A percentile compares a stretch with the other conserved stretches of the same genome.
Evolutionary conservation across 2,329 filamentous ascomycete species (phyloP).

Genomic region (Fusarium udum): DNA sequence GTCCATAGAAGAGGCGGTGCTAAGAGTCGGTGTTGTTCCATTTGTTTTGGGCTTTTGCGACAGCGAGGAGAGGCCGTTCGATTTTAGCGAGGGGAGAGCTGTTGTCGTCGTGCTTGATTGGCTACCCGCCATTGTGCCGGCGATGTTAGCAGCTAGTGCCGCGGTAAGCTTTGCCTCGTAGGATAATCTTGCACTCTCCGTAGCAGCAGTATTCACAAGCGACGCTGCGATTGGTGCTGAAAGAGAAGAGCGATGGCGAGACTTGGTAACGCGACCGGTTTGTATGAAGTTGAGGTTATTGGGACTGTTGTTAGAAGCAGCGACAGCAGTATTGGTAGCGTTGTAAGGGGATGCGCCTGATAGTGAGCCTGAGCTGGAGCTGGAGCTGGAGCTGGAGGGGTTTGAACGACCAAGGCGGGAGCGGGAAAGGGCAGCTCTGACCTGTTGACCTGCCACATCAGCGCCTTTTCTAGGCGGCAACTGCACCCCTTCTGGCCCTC

Average conservation of each 20-base stretch:
- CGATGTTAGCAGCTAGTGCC: conserved; percentile 22
- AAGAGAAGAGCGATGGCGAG: conserved; percentile 34
- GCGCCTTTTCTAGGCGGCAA: conserved; percentile 34
- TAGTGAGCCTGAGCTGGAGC: conserved; percentile 6
- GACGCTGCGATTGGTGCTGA: conserved; percentile 35
- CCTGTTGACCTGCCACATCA: conserved; percentile 34
- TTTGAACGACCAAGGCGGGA: conserved; percentile 30
- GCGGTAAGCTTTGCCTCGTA: conserved; percentile 35
- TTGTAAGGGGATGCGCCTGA: conserved; percentile 29
- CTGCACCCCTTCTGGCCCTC: conserved; percentile 23
- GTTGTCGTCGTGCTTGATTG: conserved; percentile 28
- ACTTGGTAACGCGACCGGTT: conserved; percentile 42
- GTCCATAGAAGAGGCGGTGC: conserved; percentile 35
- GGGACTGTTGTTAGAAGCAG: neutral
- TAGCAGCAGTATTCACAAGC: conserved; percentile 32
- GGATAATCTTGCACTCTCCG: conserved; percentile 34
- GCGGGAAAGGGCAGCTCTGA: conserved; percentile 35
- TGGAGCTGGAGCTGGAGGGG: conserved; percentile 18
- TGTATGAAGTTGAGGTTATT: conserved; percentile 32
- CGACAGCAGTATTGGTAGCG: conserved; percentile 15
- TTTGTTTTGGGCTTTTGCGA: conserved; percentile 13
- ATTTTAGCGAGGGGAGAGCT: conserved; percentile 28
- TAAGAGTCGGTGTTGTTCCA: conserved; percentile 14
- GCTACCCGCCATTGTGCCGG: conserved; percentile 20
- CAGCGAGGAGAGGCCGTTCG: conserved; percentile 16